Evolutionary conservation across 2,329 filamentous ascomycete species (phyloP), one percentile per base, ranked within the genome.

Genomic region (Stromatinia cepivora): DNA sequence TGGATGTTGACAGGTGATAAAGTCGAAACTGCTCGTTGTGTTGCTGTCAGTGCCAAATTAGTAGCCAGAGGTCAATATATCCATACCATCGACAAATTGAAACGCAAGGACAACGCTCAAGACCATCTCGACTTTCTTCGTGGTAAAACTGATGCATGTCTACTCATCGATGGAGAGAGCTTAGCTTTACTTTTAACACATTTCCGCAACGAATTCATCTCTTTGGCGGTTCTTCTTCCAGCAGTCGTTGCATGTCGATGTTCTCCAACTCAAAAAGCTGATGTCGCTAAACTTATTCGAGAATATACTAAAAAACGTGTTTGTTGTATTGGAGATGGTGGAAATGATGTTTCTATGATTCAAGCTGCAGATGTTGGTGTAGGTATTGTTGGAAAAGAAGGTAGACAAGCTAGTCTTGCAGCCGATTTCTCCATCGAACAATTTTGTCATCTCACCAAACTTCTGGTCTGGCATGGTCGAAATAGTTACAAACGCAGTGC

Each of bases 1-100:
- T 99, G 95, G 95, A 99, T 99, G 95, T 84, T 99, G 78, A 99
- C 95, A 0, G 95, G 95, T 59, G 95, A 99, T 84, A 99, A 99
- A 81, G 92, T 99, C 3, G 95, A 99, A 81, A 99, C 95, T 20
- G 95, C 95, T 22, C 90, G 95, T 48, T 99, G 95, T 80, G 94
- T 99, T 17, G 96, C 95, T 2, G 91, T 99, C 56, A 96, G 92
- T 77, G 94, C 94, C 42, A 97, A 97, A 79, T 86, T 99, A 9
- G 95, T 99, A 20, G 91, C 93, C 5, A 86, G 95, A 71, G 94
- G 94, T 1, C 96, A 99, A 80, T 95, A 94, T 79, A 97, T 99
- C 72, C 93, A 98, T 81, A 97, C 94, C 0, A 91, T 99, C 56
- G 87, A 91, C 53, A 94, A 94, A 79, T 82, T 97, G 48, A 92